Conservation (phyloP, 2,329 filamentous ascomycete genomes). For the Sphaceloma murrayae region DNA sequence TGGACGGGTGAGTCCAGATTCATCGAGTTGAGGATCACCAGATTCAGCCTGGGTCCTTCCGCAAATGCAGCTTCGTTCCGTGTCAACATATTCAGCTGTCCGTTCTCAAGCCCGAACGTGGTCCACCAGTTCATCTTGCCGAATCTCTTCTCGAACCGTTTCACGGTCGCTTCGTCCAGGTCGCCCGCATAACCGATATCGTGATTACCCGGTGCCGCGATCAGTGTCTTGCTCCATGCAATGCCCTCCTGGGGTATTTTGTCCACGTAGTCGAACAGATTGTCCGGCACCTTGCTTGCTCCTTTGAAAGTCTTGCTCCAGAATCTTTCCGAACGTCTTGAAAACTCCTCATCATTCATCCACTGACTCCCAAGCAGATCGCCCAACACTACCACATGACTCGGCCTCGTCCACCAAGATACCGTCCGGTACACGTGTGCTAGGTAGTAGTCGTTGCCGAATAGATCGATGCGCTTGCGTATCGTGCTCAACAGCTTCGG, state of each 20-base stretch:
- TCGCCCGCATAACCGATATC: conserved; percentile 96
- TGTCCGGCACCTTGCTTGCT: conserved; percentile 22
- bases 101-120: conserved; percentile 44
- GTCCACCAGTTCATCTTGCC: conserved; percentile 88
- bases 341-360: conserved; percentile 80
- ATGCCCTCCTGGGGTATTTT: conserved; percentile 22
- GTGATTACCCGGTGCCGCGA: conserved; percentile 91
- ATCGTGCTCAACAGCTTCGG: conserved; percentile 55
- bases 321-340: conserved; percentile 59
- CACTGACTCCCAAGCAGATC: conserved; percentile 93
- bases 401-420: conserved; percentile 74
- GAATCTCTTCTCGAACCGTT: conserved; percentile 74
- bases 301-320: conserved; percentile 73
- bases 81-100: background rate
- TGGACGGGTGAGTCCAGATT: conserved; percentile 80
- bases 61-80: conserved; percentile 9
- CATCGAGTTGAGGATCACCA: conserved; percentile 85
- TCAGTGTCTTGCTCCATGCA: conserved; percentile 47
- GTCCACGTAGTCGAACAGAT: conserved; percentile 19
- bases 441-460: conserved; percentile 91
- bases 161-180: conserved; percentile 62
- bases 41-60: conserved; percentile 58
- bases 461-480: conserved; percentile 75
- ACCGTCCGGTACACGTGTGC: conserved; percentile 82
- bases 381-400: conserved; percentile 79